Base-by-base conservation (phyloP, 2,329 filamentous ascomycete species). In the Aureobasidium musti region DNA sequence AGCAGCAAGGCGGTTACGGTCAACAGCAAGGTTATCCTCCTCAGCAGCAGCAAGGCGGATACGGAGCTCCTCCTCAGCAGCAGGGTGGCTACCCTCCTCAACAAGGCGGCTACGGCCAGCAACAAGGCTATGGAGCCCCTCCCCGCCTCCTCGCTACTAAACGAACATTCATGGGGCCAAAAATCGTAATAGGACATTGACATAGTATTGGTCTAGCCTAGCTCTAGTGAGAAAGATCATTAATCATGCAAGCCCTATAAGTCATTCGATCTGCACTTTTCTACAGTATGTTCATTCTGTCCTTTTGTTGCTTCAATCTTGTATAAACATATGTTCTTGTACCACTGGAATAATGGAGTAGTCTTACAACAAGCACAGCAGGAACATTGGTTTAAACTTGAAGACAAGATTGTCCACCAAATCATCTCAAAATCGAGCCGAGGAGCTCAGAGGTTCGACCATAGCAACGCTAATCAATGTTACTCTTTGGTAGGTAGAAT, bases 71-170 rank as follows among this genome's bases (percentile, higher is more conserved):
- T 35, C 56, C 60, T 39, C 60, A 66, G 41, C 70, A 71, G 33
- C 67, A 68, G 28, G 68, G 69, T n/a, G 68, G 68, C 13, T 69
- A 68, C 65, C 68, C 66, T 47, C 65, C 57, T 67, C 69, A 49
- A 30, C 68, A 67, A 59, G 69, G 72, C 30, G 68, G 70, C 23
- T 73, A 74, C 53, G 71, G 70, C 17, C 28, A 70, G 30, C 63
- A 69, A 60, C 63, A 68, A 41, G 64, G 68, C 13, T 69, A 68
- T 50, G 69, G 68, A 37, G 66, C 59, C 35, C 57, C 59, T 30
- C 66, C 66, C 54, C 26, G 13, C 66, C 66, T 39, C 66, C 66
- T 49, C 49, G 66, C 28, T 67, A 67, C 49, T 28, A 59, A 30
- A 2, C 26, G 47, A 11, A 21, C 21, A 19, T 21, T 7, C 5